Evolutionary conservation across 208 protist genomes (phyloP).

Genomic region (Chromosphaera perkinsii): DNA sequence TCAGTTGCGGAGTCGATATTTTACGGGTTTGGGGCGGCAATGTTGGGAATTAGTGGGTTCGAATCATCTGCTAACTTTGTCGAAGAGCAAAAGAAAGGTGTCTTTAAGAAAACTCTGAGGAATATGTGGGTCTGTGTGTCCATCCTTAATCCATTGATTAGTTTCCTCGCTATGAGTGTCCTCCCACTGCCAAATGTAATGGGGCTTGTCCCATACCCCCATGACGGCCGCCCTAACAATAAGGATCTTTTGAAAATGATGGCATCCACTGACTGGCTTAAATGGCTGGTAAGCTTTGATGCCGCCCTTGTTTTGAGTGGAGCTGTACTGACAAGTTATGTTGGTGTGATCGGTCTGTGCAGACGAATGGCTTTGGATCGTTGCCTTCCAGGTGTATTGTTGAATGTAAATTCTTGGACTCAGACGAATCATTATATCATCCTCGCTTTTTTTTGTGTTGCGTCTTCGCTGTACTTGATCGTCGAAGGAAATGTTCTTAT

Average conservation of each 20-base stretch:
- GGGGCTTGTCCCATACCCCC: neutral
- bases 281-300: slow-evolving; percentile 50
- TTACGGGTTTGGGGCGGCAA: slow-evolving; percentile 67
- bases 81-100: slow-evolving; percentile 68
- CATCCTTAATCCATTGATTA: slow-evolving; percentile 64
- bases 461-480: slow-evolving; percentile 52
- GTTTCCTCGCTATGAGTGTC: slow-evolving; percentile 30
- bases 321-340: slow-evolving; percentile 68
- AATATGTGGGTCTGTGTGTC: slow-evolving; percentile 69
- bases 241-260: slow-evolving; percentile 37
- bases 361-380: slow-evolving; percentile 66
- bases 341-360: slow-evolving; percentile 66
- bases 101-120: slow-evolving; percentile 68
- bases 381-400: slow-evolving; percentile 49
- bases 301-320: slow-evolving; percentile 66
- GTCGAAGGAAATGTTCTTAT: slow-evolving; percentile 34
- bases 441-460: slow-evolving; percentile 46
- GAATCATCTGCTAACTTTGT: slow-evolving; percentile 75
- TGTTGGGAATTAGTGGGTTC: slow-evolving; percentile 75
- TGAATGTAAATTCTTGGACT: slow-evolving; percentile 37
- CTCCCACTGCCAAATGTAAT: slow-evolving; percentile 26
- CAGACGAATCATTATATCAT: slow-evolving; percentile 52
- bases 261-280: slow-evolving; percentile 33
- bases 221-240: slow-evolving; percentile 12
- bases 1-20: slow-evolving; percentile 45